These are phyloP conservation scores for Colletotrichum filicis DNA, from an alignment of 2,329 filamentous ascomycete genomes.

Conservation along the genomic window DNA sequence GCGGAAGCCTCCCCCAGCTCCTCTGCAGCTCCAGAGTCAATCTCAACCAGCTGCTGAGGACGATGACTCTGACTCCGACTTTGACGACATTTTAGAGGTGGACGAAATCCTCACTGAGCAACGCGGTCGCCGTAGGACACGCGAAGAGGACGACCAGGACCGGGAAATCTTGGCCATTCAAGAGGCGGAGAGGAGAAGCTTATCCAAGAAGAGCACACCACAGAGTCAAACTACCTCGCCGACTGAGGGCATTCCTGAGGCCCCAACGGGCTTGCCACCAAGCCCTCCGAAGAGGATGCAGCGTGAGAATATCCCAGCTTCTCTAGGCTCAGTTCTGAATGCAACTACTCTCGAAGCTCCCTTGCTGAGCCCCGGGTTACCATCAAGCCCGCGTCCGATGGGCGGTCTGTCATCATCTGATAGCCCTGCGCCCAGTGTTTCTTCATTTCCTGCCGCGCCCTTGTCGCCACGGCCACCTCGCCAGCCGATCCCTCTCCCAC, in stretches of 20 bases:
- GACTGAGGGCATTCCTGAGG: slow-evolving; percentile 48
- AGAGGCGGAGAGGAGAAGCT: slow-evolving; percentile 76
- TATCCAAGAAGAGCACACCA: slow-evolving; percentile 78
- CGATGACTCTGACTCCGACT: slow-evolving; percentile 80
- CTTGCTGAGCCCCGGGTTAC: slow-evolving; percentile 69
- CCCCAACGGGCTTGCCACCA: slow-evolving; percentile 46
- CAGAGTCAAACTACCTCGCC: slow-evolving; percentile 54
- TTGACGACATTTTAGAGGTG: slow-evolving; percentile 80
- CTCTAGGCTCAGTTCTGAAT: slow-evolving; percentile 64
- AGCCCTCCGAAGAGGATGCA: slow-evolving; percentile 50
- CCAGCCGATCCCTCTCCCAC: slow-evolving; percentile 78
- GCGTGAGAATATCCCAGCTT: slow-evolving; percentile 55
- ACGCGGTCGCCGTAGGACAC: slow-evolving; percentile 83
- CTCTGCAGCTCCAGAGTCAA: slow-evolving; percentile 74
- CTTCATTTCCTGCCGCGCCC: slow-evolving; percentile 69
- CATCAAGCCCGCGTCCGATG: slow-evolving; percentile 68
- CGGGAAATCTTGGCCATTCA: slow-evolving; percentile 75
- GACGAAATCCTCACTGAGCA: slow-evolving; percentile 70
- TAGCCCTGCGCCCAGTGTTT: slow-evolving; percentile 62
- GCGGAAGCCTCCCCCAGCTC: slow-evolving; percentile 87
- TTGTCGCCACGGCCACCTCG: slow-evolving; percentile 79
- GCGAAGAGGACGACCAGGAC: slow-evolving; percentile 86
- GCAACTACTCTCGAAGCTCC: slow-evolving; percentile 49
- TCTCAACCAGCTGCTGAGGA: slow-evolving; percentile 60
- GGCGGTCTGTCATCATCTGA: slow-evolving; percentile 34